Base-by-base conservation (phyloP, 2,329 filamentous ascomycete species). In the Xylariaceae sp. region DNA sequence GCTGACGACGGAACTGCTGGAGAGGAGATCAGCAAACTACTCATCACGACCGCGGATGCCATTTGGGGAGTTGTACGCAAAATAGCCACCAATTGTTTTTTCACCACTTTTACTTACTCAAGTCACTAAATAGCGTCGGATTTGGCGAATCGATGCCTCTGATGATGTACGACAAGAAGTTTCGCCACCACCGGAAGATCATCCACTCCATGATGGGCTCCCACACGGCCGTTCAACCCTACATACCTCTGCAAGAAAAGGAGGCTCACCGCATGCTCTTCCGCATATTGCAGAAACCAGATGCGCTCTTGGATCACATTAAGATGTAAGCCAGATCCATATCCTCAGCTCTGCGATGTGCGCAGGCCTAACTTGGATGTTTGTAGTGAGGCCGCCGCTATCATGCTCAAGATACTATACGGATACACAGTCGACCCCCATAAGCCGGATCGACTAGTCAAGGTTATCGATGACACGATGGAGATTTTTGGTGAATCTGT, bases 1-100 rank as follows among this genome's bases (percentile, higher is more conserved):
- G 4, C 64, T 73, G 2, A 72, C 73, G 1, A 60, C 70, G 1
- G 73, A 77, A 4, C 65, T 79, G 1, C 59, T 79, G 13, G 73
- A 71, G 9, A 74, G 73, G 60, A 67, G 52, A 3, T 72, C 72
- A 0, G 61, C 70, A 2, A 73, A 70, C 52, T 72, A 73, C 0
- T 74, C 74, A 1, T 63, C 62, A 0, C 67, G 74, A 6, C 71
- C 74, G 0, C 59, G 39, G 2, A 30, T 30, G 63, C 68, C 37
- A 57, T 64, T 39, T 71, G 62, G 61, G 7, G 62, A 65, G 30
- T 23, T 72, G 53, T 64, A 48, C 60, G 57, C 3, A 50, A 7
- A 30, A 30, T 30, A 30, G 23, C 23, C 23, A 30, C 37, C 37
- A 13, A 10, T 9, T 39, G 18, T 7, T 8, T 10, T 10, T 11